Conservation (phyloP, 768 basidiomycete genomes). For the Kwoniella botswanensis region DNA sequence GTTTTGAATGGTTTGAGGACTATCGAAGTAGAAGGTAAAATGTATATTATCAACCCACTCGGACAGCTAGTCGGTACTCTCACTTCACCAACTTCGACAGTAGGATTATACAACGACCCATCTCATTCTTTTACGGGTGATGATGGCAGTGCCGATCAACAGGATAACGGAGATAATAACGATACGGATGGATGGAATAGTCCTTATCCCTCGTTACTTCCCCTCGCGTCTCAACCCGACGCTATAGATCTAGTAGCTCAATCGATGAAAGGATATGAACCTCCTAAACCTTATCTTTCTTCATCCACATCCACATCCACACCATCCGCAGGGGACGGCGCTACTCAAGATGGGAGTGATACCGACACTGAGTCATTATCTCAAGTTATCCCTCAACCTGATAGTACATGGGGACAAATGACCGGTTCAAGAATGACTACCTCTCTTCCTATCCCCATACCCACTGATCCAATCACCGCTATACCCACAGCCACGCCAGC, state of each 20-base stretch:
- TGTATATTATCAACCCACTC: constrained; percentile 27
- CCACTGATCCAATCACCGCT: neutral
- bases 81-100: constrained; percentile 10
- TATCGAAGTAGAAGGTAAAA: constrained; percentile 13
- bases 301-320: neutral
- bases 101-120: constrained; percentile 7
- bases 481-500: constrained; percentile 8
- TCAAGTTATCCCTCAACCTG: constrained; percentile 5
- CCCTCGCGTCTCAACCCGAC: constrained; percentile 6
- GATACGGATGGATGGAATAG: constrained; percentile 7
- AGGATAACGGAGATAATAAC: neutral
- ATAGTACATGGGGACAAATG: constrained; percentile 15
- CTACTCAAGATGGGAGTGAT: neutral
- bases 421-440: constrained; percentile 20
- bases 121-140: neutral
- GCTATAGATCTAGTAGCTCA: constrained; percentile 17
- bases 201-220: neutral
- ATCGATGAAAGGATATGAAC: constrained; percentile 9
- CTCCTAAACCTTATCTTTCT: constrained; percentile 4
- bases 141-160: neutral
- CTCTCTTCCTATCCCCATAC: neutral
- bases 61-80: constrained; percentile 24
- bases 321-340: neutral
- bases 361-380: neutral
- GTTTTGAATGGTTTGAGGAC: constrained; percentile 4